phyloP scores from a whole-genome alignment of 139 green algal genomes.

The Chlamydomonas sp. region DNA sequence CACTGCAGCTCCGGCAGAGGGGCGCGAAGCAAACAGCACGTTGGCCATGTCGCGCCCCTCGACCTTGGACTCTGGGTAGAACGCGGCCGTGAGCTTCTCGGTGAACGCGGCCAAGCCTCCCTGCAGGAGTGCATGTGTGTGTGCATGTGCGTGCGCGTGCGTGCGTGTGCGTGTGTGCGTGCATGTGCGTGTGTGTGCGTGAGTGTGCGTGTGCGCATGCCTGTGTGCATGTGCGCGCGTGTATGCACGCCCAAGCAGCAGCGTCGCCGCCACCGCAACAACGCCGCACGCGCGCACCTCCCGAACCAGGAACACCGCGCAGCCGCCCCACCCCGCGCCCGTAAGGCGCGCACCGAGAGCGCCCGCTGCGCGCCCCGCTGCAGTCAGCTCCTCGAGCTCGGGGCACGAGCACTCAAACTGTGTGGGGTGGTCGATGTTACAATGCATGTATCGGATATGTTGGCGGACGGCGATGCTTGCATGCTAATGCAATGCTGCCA shows the following conservation, averaged over 20 bases:
- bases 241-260: neutral
- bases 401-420: constrained; percentile 88
- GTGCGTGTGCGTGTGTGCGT: no score
- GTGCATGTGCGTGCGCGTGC: no score
- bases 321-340: constrained; percentile 91
- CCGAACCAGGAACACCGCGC: constrained; percentile 74
- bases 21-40: constrained; percentile 17
- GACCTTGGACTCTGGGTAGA: neutral
- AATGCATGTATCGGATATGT: no score
- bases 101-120: neutral
- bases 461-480: no score
- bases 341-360: constrained; percentile 2
- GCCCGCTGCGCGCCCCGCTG: constrained; percentile 5
- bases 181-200: no score
- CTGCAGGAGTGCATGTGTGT: neutral
- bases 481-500: no score
- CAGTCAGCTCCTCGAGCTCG: constrained; percentile 85
- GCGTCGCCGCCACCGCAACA: neutral
- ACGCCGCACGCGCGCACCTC: constrained; percentile 34
- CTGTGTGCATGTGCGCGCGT: neutral
- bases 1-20: constrained; percentile 16
- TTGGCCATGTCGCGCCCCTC: constrained; percentile 13
- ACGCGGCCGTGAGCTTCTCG: neutral
- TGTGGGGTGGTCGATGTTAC: no score
- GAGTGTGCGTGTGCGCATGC: no score